Conservation (phyloP, 116 monocot species). For the Dioscorea cayenensis region DNA sequence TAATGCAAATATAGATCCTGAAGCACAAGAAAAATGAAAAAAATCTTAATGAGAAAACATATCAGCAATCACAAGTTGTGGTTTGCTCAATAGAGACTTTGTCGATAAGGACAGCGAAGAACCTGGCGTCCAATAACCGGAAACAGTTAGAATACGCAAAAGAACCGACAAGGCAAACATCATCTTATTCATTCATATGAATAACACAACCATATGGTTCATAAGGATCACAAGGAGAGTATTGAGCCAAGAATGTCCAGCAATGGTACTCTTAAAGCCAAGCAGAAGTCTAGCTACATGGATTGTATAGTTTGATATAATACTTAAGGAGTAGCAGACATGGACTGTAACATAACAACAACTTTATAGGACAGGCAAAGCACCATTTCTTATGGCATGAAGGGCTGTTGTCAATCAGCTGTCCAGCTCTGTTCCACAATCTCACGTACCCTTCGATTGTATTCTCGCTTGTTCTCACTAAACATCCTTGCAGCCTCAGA, state of each 20-base stretch:
- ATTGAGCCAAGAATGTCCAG: constrained; percentile 1
- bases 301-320: not conserved
- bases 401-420: constrained; percentile 23
- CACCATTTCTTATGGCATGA: not conserved
- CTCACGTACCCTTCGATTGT: constrained; percentile 49
- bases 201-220: constrained; percentile 39
- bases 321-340: not conserved
- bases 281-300: not conserved
- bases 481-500: constrained; percentile 61
- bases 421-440: constrained; percentile 66
- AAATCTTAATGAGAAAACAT: no score
- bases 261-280: not conserved
- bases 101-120: no score
- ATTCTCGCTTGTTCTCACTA: constrained; percentile 60
- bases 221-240: constrained; percentile 85
- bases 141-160: no score
- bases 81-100: no score
- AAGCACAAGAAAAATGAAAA: no score
- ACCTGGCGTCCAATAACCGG: no score
- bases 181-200: no score
- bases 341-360: not conserved
- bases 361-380: not conserved
- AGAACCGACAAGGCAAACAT: no score
- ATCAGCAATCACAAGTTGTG: no score
- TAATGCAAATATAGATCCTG: no score